phyloP scores from a whole-genome alignment of 768 basidiomycete species.

The Mycena haematopus region DNA sequence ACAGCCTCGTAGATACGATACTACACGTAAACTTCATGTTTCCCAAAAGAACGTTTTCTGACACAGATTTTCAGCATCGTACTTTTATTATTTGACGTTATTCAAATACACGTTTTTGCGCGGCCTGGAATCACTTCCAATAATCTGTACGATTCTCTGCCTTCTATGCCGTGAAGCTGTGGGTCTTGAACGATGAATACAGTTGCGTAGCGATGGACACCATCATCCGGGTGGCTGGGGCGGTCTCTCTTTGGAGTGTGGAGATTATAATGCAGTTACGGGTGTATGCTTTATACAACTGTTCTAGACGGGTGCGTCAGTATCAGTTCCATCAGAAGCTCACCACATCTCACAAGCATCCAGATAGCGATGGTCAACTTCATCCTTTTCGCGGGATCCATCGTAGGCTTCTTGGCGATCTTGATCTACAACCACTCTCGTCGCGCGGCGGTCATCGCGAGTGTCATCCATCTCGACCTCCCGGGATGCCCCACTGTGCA shows the following conservation, averaged over 20 bases:
- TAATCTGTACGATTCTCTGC: slow-evolving; percentile 38
- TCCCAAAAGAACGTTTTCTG: neutral
- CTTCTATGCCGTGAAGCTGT: neutral
- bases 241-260: slow-evolving; percentile 53
- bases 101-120: slow-evolving; percentile 52
- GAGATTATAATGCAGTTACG: slow-evolving; percentile 57
- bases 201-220: slow-evolving; percentile 56
- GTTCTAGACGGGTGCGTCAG: slow-evolving; percentile 46
- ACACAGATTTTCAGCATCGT: slow-evolving; percentile 38
- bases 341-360: neutral
- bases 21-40: slow-evolving; percentile 34
- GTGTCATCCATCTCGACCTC: slow-evolving; percentile 44
- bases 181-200: neutral
- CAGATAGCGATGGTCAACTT: slow-evolving; percentile 48
- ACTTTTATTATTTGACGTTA: slow-evolving; percentile 49
- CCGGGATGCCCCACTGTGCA: slow-evolving; percentile 51
- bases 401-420: slow-evolving; percentile 50
- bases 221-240: slow-evolving; percentile 49
- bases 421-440: slow-evolving; percentile 44
- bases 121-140: slow-evolving; percentile 44
- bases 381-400: slow-evolving; percentile 46
- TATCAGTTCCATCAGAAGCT: neutral
- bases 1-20: slow-evolving; percentile 47
- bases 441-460: slow-evolving; percentile 44
- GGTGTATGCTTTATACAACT: slow-evolving; percentile 49